Evolutionary conservation across 805 yeast species (phyloP), one percentile per base, ranked within the genome.

Genomic region (Debaryomyces maramus): DNA sequence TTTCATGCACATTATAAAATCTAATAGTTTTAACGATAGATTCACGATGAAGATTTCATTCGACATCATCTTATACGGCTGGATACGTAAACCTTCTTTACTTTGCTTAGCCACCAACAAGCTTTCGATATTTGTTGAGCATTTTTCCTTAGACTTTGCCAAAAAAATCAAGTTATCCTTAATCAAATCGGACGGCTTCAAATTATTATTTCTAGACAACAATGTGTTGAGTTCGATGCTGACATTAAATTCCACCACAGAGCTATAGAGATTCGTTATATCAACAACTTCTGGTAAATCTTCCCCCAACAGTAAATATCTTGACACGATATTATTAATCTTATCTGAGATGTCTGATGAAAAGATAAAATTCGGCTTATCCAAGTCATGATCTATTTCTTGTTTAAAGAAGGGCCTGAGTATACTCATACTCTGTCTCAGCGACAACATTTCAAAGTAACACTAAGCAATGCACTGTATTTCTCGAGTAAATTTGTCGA

Each of bases 311-410:
- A 16, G 15, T 17, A 31, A 13, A 24, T 37, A 40, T 28, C 24
- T 29, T 15, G 33, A 9, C 8, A 34, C 43, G 15, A 35, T 8
- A 21, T 20, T 32, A 16, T 30, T 32, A 17, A 61, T 54, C 36
- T 56, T 55, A 19, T 49, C 51, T 0, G 60, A 58, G 9, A 69
- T 61, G 41, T 69, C 64, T 5, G 72, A 65, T 3, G 66, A 57
- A 42, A 63, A 65, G 15, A 69, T 48, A 38, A 67, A 59, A 45
- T 65, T 67, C 23, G 74, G 75, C 42, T 59, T 59, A 32, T 57
- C 51, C 4, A 58, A 51, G 47, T 69, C 73, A 24, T 24, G 13
- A 13, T 24, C 28, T 24, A 15, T 3, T 5, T 24, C 6, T n/a
- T n/a, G 28, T 15, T 24, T 24, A 24, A 24, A 24, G 13, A n/a